Evolutionary conservation across 352 stramenopile species (phyloP).

Genomic region (Globisporangium paddicum): DNA sequence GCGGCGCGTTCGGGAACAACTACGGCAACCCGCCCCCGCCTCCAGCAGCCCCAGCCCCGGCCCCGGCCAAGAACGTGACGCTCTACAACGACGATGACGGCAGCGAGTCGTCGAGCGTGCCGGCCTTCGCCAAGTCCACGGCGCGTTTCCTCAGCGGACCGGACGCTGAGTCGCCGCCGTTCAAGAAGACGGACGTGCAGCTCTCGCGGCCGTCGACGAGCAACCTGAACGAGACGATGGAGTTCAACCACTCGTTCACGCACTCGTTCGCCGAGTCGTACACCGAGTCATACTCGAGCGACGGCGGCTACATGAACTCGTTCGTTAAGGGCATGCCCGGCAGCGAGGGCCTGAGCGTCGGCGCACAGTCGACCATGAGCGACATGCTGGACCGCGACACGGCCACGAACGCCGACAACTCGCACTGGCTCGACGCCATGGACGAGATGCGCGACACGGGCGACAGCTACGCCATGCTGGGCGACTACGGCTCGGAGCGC

Average conservation of each 20-base stretch:
- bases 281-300: constrained; percentile 28
- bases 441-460: constrained; percentile 71
- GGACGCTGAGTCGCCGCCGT: constrained; percentile 24
- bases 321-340: constrained; percentile 47
- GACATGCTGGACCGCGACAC: constrained; percentile 13
- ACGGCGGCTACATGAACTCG: constrained; percentile 36
- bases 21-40: background rate
- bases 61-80: constrained; percentile 6
- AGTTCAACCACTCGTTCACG: constrained; percentile 48
- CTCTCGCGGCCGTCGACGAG: constrained; percentile 37
- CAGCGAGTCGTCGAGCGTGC: constrained; percentile 1
- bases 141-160: constrained; percentile 12
- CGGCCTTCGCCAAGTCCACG: constrained; percentile 10
- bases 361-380: constrained; percentile 11
- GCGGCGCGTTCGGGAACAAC: constrained; percentile 2
- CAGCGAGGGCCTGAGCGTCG: constrained; percentile 18
- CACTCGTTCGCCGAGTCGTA: constrained; percentile 63
- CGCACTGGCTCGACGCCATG: constrained; percentile 64
- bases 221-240: constrained; percentile 53
- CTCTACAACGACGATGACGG: background rate
- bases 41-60: background rate
- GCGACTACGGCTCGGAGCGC: constrained; percentile 50
- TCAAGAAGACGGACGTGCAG: constrained; percentile 29
- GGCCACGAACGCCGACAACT: constrained; percentile 16
- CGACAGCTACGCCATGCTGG: constrained; percentile 83